Evolutionary conservation across 768 basidiomycete genomes (phyloP).

Genomic region (Calocybe indica): DNA sequence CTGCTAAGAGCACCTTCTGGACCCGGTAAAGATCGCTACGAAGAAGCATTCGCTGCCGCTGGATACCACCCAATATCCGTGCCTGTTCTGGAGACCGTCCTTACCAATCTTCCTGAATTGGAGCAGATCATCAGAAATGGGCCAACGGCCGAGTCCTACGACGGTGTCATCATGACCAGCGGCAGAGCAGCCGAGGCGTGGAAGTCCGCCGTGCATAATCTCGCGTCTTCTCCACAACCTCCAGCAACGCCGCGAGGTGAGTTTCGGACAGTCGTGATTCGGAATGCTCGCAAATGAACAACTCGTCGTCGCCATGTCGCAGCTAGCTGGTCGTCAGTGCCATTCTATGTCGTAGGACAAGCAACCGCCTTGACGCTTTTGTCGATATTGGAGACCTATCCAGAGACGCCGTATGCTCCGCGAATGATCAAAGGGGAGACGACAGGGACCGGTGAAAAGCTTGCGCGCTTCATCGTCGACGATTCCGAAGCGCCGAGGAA

Average conservation of each 20-base stretch:
- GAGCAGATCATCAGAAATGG: conserved; percentile 32
- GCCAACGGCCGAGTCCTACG: conserved; percentile 23
- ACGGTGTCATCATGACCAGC: conserved; percentile 76
- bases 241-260: conserved; percentile 5
- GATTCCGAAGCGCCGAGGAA: conserved; percentile 19
- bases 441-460: conserved; percentile 62
- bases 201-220: conserved; percentile 33
- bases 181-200: conserved; percentile 74
- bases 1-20: conserved; percentile 37
- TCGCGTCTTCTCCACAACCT: conserved; percentile 3
- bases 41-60: conserved; percentile 35
- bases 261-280: conserved; percentile 1
- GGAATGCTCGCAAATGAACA: no score
- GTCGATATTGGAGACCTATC: conserved; percentile 22
- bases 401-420: conserved; percentile 18
- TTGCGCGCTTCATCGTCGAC: conserved; percentile 57
- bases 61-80: conserved; percentile 56
- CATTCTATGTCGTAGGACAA: conserved; percentile 78
- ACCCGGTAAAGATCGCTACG: conserved; percentile 51
- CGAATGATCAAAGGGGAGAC: conserved; percentile 35
- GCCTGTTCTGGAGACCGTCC: conserved; percentile 64
- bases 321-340: conserved; percentile 48
- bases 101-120: conserved; percentile 44
- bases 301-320: conserved; percentile 1
- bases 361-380: conserved; percentile 48